Percentiles rank a stretch among this genome's conserved stretches.
Evolutionary conservation across 106 monocot species (phyloP).

Genomic region (Dactylorhiza incarnata): DNA sequence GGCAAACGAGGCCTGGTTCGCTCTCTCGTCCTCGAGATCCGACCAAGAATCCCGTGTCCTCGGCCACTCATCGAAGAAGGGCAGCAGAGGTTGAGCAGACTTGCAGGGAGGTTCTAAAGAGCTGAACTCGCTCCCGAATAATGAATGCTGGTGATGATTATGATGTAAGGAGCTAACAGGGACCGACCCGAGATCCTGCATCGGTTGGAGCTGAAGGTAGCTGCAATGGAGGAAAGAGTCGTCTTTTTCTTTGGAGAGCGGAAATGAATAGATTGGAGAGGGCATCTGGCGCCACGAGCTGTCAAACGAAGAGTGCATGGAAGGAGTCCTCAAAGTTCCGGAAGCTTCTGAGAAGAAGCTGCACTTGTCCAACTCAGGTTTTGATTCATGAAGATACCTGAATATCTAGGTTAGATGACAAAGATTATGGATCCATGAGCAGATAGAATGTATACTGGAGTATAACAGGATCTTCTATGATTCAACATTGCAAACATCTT

Average conservation of each 20-base stretch:
- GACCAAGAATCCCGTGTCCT: slow-evolving; percentile 51
- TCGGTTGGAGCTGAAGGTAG: slow-evolving; percentile 32
- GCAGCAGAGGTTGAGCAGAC: slow-evolving; percentile 42
- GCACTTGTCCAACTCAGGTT: slow-evolving; percentile 29
- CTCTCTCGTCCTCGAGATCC: slow-evolving; percentile 45
- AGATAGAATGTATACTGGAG: not conserved
- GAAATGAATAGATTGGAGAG: slow-evolving; percentile 17
- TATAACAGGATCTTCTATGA: too few species aligned
- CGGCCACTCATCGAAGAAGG: slow-evolving; percentile 81
- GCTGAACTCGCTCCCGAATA: slow-evolving; percentile 38
- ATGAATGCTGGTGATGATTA: slow-evolving; percentile 27
- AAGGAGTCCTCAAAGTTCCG: slow-evolving; percentile 32
- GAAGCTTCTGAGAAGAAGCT: slow-evolving; percentile 51
- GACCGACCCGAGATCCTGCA: slow-evolving; percentile 25
- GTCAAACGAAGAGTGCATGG: slow-evolving; percentile 29
- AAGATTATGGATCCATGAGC: not conserved
- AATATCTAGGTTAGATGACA: not conserved
- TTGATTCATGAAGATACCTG: slow-evolving; percentile 44
- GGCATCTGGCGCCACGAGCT: slow-evolving; percentile 50
- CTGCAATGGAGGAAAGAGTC: slow-evolving; percentile 18
- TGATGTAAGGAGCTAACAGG: slow-evolving; percentile 33
- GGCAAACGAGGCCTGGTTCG: slow-evolving; percentile 41
- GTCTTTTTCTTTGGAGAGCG: slow-evolving; percentile 20
- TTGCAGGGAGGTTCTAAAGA: slow-evolving; percentile 22
- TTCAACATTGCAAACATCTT: too few species aligned